These are phyloP conservation scores for Poa pratensis DNA, from an alignment of 176 grass and related monocot genomes.

Conservation along the genomic window DNA sequence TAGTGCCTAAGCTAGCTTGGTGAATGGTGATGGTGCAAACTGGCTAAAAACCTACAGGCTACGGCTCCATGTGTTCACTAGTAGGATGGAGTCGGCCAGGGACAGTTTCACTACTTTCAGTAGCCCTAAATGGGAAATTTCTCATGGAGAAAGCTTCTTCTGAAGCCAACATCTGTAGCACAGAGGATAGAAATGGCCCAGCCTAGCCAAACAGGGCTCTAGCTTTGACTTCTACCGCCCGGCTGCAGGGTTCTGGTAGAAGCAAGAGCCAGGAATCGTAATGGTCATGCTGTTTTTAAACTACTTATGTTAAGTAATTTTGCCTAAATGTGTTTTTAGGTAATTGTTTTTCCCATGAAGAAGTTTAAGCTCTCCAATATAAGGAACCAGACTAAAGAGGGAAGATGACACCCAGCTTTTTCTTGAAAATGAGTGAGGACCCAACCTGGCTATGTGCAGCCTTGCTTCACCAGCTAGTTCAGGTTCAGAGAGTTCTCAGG, in stretches of 20 bases:
- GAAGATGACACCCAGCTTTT: background rate
- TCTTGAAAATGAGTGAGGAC: background rate
- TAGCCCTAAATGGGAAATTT: background rate
- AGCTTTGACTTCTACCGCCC: background rate
- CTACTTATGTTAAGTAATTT: background rate
- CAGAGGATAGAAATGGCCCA: background rate
- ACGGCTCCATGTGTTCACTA: background rate
- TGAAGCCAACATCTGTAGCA: slow-evolving; percentile 5
- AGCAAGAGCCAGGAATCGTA: background rate
- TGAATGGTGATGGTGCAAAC: background rate
- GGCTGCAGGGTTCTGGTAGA: background rate
- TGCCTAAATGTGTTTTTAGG: background rate
- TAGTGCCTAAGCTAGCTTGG: background rate
- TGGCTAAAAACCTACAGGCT: background rate
- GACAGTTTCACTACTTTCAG: background rate
- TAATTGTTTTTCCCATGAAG: background rate
- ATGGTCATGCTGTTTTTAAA: background rate
- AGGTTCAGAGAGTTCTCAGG: background rate
- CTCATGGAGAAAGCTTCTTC: slow-evolving; percentile 19
- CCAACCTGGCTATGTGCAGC: background rate
- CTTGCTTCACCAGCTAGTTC: slow-evolving; percentile 23
- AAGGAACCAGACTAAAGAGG: background rate
- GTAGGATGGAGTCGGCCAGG: background rate
- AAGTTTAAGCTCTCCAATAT: background rate
- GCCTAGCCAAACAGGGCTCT: background rate